Base-by-base conservation (phyloP, 805 yeast species). In the Priceomyces haplophilus region DNA sequence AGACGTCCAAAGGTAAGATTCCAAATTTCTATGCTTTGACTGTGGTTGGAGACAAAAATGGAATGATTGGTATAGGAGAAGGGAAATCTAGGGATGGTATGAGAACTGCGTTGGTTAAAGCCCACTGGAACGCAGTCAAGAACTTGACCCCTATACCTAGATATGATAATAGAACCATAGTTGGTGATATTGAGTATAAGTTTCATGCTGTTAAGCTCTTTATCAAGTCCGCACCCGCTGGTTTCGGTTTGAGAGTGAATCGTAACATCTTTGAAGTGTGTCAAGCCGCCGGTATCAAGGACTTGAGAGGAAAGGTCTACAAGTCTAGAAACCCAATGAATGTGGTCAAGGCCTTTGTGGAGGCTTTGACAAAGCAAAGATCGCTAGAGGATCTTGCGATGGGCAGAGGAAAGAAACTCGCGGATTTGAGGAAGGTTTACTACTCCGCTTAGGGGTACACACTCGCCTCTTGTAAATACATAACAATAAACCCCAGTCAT, bases 251-350 rank as follows among this genome's bases (percentile, higher is more conserved):
- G 46, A 78, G 97, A 55, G 96, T 89, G 36, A 90, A 90, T 67
- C 95, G 87, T 51, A 80, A 84, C 62, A 82, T 93, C 49, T 88
- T 83, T 56, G 97, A 89, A 68, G 80, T 93, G 45, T 90, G 97
- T 64, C 86, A 85, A 61, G 82, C 89, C 45, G 96, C 90, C 1
- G 99, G 99, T 49, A 88, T 93, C 63, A 86, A 85, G 64, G 99
- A 93, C 67, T 71, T 93, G 56, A 80, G 89, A 55, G 97, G 95
- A 3, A 91, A 91, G 60, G 86, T 91, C 37, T 88, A 85, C 73
- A 84, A 89, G 57, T 87, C 96, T 29, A 80, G 98, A 73, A 93
- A 91, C 69, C 84, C 85, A 40, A 88, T 93, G 95, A 90, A 90
- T 65, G 95, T 90, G 38, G 88, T 88, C 44, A 89, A 90, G 69